phyloP scores from a whole-genome alignment of 2,329 filamentous ascomycete species.

The Chrysoporthe cubensis region DNA sequence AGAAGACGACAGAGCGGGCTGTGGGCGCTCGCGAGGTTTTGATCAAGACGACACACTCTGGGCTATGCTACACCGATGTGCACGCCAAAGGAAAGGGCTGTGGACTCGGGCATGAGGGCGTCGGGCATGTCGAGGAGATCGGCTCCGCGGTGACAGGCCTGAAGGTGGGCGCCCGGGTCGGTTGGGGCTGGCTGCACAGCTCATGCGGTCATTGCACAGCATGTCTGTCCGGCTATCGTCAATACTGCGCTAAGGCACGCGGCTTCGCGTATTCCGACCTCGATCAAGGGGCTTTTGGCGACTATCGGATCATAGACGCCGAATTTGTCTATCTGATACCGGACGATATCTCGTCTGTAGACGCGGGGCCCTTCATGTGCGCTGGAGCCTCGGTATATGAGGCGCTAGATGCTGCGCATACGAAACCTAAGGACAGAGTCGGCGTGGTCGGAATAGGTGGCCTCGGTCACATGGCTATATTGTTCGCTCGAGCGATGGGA shows the following conservation, averaged over 20 bases:
- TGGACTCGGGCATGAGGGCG: conserved; percentile 44
- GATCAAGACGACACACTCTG: conserved; percentile 60
- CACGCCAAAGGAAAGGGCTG: conserved; percentile 35
- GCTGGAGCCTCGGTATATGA: conserved; percentile 49
- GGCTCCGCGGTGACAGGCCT: conserved; percentile 39
- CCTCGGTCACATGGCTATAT: conserved; percentile 65
- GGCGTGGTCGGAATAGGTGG: conserved; percentile 60
- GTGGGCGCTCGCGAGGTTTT: conserved; percentile 48
- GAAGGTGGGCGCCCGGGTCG: conserved; percentile 39
- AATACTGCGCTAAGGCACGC: conserved; percentile 39
- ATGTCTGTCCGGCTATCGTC: conserved; percentile 28
- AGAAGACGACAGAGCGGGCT: conserved; percentile 8
- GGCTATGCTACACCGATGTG: conserved; percentile 61
- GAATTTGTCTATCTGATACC: conserved; percentile 46
- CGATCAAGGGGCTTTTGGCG: conserved; percentile 42
- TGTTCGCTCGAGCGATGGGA: conserved; percentile 67
- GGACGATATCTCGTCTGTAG: conserved; percentile 40
- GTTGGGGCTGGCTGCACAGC: conserved; percentile 38
- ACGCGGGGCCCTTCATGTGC: conserved; percentile 51
- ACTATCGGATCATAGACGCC: conserved; percentile 39
- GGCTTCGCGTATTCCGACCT: conserved; percentile 40
- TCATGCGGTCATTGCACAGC: conserved; percentile 39
- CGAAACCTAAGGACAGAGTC: conserved; percentile 36
- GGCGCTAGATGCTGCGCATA: conserved; percentile 34
- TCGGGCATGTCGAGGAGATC: conserved; percentile 38